Conservation (phyloP, 2,329 filamentous ascomycete genomes). For the Diaporthe sp. region DNA sequence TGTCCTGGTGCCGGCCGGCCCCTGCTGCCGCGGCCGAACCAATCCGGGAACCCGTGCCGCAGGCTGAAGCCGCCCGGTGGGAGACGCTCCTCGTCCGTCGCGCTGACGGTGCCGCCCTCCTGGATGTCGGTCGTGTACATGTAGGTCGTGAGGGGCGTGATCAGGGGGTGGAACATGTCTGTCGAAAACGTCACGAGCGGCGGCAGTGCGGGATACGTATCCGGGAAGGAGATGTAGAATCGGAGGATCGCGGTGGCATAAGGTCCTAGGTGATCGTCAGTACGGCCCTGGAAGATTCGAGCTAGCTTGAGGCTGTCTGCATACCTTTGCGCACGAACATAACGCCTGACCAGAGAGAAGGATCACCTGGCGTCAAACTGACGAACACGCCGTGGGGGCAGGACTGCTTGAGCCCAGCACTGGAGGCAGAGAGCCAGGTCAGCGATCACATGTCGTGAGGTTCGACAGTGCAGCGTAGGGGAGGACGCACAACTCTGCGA, state of each 20-base stretch:
- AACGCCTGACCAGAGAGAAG: slow-evolving; percentile 89
- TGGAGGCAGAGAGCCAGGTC: slow-evolving; percentile 53
- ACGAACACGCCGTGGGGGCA: slow-evolving; percentile 91
- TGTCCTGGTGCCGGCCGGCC: slow-evolving; percentile 50
- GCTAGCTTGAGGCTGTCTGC: slow-evolving; percentile 33
- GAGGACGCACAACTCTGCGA: slow-evolving; percentile 83
- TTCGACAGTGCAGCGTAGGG: neutral
- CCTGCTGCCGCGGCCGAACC: slow-evolving; percentile 78
- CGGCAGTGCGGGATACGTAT: slow-evolving; percentile 82
- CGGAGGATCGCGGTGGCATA: slow-evolving; percentile 90
- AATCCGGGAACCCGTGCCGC: slow-evolving; percentile 89
- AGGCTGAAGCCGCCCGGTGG: slow-evolving; percentile 93
- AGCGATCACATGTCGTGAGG: slow-evolving; percentile 42
- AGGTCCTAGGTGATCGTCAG: slow-evolving; percentile 71
- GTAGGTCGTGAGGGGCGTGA: slow-evolving; percentile 94
- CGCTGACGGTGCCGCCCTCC: slow-evolving; percentile 82
- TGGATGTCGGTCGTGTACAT: slow-evolving; percentile 87
- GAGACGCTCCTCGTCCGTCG: slow-evolving; percentile 84
- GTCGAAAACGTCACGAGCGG: slow-evolving; percentile 90
- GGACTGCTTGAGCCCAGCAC: slow-evolving; percentile 83
- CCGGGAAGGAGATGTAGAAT: slow-evolving; percentile 90
- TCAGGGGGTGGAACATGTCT: slow-evolving; percentile 94
- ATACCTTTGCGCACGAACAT: slow-evolving; percentile 91
- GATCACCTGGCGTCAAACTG: slow-evolving; percentile 84
- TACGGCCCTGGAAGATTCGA: slow-evolving; percentile 34